phyloP scores from a whole-genome alignment of 108 stramenopile genomes.

The Cyclotella distinguenda region DNA sequence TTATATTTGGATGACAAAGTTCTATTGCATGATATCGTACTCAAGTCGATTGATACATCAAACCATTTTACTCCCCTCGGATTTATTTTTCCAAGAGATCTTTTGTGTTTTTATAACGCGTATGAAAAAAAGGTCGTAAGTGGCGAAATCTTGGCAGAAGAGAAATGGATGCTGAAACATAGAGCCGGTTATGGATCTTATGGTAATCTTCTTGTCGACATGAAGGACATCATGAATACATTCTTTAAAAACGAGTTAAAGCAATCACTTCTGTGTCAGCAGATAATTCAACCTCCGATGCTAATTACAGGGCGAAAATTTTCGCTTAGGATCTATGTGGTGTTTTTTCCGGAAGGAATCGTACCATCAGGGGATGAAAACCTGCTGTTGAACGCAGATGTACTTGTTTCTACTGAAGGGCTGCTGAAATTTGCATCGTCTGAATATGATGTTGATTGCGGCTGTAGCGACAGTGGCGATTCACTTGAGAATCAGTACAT shows the following conservation, averaged over 20 bases:
- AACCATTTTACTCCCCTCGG: conserved; percentile 44
- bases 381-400: conserved; percentile 7
- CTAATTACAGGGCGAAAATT: conserved; percentile 57
- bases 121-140: conserved; percentile 1
- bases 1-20: conserved; percentile 69
- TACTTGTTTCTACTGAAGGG: conserved; percentile 55
- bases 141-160: neutral
- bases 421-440: conserved; percentile 68
- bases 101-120: conserved; percentile 10
- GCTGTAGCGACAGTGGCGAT: neutral
- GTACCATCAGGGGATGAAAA: conserved; percentile 4
- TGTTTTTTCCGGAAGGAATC: conserved; percentile 46
- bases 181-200: conserved; percentile 76
- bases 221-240: conserved; percentile 27
- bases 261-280: conserved; percentile 55
- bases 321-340: conserved; percentile 72
- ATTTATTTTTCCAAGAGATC: conserved; percentile 40
- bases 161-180: conserved; percentile 61
- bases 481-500: conserved; percentile 50
- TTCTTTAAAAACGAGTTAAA: neutral
- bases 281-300: conserved; percentile 65
- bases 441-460: conserved; percentile 4
- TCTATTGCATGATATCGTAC: conserved; percentile 50
- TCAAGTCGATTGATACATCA: neutral
- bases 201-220: conserved; percentile 62